Percentiles rank a stretch among this genome's conserved stretches.
These are phyloP conservation scores for Stachybotrys echinatus DNA, from an alignment of 2,329 filamentous ascomycete genomes.

Conservation along the genomic window DNA sequence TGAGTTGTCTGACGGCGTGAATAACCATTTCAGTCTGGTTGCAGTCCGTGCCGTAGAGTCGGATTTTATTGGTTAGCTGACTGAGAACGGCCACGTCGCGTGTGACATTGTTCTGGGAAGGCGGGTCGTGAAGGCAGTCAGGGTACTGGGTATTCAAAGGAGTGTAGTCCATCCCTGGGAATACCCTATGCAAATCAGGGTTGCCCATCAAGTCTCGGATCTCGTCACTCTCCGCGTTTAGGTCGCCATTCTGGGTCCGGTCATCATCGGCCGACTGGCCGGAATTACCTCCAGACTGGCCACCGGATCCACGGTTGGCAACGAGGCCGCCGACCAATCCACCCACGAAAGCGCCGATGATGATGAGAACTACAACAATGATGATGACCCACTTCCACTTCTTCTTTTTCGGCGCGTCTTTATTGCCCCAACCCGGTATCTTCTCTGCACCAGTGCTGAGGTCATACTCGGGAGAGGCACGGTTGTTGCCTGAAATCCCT, in stretches of 20 bases:
- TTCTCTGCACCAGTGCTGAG: constrained; percentile 49
- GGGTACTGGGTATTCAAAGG: constrained; percentile 89
- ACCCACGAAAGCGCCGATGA: constrained; percentile 67
- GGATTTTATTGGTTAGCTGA: constrained; percentile 81
- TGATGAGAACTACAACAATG: constrained; percentile 54
- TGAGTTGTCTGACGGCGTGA: constrained; percentile 70
- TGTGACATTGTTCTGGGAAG: constrained; percentile 92
- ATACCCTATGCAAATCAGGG: constrained; percentile 79
- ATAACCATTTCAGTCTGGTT: constrained; percentile 95
- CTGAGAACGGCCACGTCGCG: constrained; percentile 85
- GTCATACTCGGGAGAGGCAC: constrained; percentile 22
- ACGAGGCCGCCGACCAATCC: constrained; percentile 71
- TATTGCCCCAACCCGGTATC: constrained; percentile 54
- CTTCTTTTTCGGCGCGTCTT: constrained; percentile 54
- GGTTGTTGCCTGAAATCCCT: neutral
- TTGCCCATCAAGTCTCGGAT: constrained; percentile 82
- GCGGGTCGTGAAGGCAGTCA: constrained; percentile 68
- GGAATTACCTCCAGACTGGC: constrained; percentile 10
- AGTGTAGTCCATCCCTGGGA: constrained; percentile 93
- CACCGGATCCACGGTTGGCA: constrained; percentile 40
- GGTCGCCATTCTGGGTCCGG: constrained; percentile 57
- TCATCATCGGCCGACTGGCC: constrained; percentile 56
- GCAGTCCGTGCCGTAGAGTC: constrained; percentile 93
- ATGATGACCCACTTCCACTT: constrained; percentile 69
- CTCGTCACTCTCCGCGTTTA: constrained; percentile 68